Conservation (phyloP, 176 grass and related monocot genomes). For the Phragmites australis region DNA sequence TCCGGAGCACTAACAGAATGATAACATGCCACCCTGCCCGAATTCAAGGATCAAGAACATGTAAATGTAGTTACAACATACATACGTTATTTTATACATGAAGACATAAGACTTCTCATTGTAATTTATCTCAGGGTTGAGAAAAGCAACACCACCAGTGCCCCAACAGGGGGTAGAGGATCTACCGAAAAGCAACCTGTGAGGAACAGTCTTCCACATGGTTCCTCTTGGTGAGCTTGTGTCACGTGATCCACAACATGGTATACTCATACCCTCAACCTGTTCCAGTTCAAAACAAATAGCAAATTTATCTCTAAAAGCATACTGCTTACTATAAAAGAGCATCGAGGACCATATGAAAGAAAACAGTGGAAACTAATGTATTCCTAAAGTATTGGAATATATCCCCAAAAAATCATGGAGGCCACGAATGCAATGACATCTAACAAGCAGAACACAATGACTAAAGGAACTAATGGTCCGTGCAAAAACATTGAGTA, state of each 20-base stretch:
- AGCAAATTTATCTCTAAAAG: slow-evolving; percentile 24
- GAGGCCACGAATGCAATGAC: neutral
- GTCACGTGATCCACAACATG: slow-evolving; percentile 71
- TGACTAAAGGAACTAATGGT: neutral
- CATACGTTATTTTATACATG: slow-evolving; percentile 99
- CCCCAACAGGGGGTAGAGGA: slow-evolving; percentile 65
- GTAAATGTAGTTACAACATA: slow-evolving; percentile 12
- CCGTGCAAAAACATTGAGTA: neutral
- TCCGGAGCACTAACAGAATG: slow-evolving; percentile 27
- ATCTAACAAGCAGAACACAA: slow-evolving; percentile 3
- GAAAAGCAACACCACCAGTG: slow-evolving; percentile 83
- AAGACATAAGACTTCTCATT: slow-evolving; percentile 64
- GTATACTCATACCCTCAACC: slow-evolving; percentile 75
- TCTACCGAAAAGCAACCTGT: slow-evolving; percentile 85
- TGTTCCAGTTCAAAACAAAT: slow-evolving; percentile 41
- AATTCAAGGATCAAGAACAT: slow-evolving; percentile 10
- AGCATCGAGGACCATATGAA: neutral
- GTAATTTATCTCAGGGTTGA: slow-evolving; percentile 68
- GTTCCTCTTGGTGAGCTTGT: slow-evolving; percentile 58
- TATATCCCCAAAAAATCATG: neutral
- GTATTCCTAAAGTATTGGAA: slow-evolving; percentile 17
- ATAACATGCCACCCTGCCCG: neutral
- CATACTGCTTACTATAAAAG: slow-evolving; percentile 19
- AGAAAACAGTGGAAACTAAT: neutral
- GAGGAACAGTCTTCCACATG: slow-evolving; percentile 81